These are phyloP conservation scores for Colletotrichum theobromicola DNA, from an alignment of 2,329 filamentous ascomycete genomes.

Conservation along the genomic window DNA sequence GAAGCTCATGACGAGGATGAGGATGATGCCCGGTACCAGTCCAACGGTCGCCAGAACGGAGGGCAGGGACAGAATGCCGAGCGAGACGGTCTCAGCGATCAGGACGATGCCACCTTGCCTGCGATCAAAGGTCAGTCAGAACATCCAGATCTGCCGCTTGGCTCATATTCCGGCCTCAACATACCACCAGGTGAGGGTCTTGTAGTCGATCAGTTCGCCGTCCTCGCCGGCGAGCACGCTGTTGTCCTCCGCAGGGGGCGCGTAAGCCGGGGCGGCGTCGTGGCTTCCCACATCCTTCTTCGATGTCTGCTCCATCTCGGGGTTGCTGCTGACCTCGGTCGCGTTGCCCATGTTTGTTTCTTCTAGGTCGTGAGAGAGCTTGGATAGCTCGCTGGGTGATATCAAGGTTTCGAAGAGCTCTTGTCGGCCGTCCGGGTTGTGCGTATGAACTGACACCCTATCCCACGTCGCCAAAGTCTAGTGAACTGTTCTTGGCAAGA, in stretches of 20 bases:
- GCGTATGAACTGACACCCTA: not conserved
- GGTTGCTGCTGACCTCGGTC: not conserved
- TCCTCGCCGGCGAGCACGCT: constrained; percentile 14
- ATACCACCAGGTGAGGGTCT: constrained; percentile 43
- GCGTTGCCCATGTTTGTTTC: constrained; percentile 3
- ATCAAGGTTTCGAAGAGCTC: not conserved
- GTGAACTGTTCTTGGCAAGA: not conserved
- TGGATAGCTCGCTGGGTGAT: not conserved
- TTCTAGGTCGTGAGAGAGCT: not conserved
- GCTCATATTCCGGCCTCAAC: not conserved
- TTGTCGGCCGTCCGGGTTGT: not conserved
- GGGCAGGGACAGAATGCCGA: constrained; percentile 73
- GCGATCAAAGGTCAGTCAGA: not conserved
- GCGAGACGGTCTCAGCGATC: constrained; percentile 49
- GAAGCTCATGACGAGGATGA: constrained; percentile 70
- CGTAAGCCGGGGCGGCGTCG: constrained; percentile 7
- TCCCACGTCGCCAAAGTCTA: not conserved
- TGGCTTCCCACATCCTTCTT: not conserved
- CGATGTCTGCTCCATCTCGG: constrained; percentile 4
- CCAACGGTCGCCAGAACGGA: constrained; percentile 76
- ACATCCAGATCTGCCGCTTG: not conserved
- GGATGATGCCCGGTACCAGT: constrained; percentile 73
- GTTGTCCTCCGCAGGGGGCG: constrained; percentile 6
- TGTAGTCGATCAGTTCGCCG: constrained; percentile 36
- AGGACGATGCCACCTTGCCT: constrained; percentile 51